These are phyloP conservation scores for Vitis hybrid DNA, from an alignment of 177 flowering plant genomes.

Conservation along the genomic window DNA sequence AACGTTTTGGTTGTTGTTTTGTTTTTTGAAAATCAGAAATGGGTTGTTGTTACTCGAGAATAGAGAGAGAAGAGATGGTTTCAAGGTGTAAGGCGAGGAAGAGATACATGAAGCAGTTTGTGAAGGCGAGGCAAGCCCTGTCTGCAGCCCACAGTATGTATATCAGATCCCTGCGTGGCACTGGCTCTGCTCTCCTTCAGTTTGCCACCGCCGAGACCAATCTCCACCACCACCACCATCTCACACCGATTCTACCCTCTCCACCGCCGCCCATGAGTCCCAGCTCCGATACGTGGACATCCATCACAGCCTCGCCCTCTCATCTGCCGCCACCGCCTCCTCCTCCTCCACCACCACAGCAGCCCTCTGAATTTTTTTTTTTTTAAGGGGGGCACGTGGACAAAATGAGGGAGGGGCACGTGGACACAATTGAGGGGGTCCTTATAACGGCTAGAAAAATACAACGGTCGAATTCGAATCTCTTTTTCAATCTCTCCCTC, in stretches of 20 bases:
- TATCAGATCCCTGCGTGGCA: slow-evolving; percentile 66
- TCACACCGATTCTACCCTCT: slow-evolving; percentile 9
- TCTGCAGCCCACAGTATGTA: slow-evolving; percentile 71
- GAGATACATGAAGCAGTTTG: slow-evolving; percentile 86
- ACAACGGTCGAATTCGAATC: too few species aligned
- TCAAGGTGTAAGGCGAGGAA: slow-evolving; percentile 81
- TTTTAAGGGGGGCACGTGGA: too few species aligned
- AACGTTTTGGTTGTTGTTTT: too few species aligned
- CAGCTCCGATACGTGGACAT: slow-evolving; percentile 47
- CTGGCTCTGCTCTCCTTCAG: slow-evolving; percentile 84
- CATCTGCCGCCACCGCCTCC: too few species aligned
- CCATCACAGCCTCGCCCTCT: slow-evolving; percentile 28
- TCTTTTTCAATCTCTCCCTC: not conserved
- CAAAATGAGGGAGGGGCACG: too few species aligned
- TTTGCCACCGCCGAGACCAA: slow-evolving; percentile 66
- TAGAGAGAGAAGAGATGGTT: slow-evolving; percentile 76
- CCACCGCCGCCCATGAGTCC: slow-evolving; percentile 56
- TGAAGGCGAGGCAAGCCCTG: slow-evolving; percentile 38
- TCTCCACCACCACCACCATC: slow-evolving; percentile 43
- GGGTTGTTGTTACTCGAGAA: slow-evolving; percentile 83
- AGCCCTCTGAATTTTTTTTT: too few species aligned
- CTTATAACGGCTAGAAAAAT: too few species aligned
- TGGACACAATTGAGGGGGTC: too few species aligned
- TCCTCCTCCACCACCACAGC: too few species aligned
- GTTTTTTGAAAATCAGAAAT: slow-evolving; percentile 23